phyloP scores from a whole-genome alignment of 495 filamentous ascomycete species.

The Hypoxylon trugodes region DNA sequence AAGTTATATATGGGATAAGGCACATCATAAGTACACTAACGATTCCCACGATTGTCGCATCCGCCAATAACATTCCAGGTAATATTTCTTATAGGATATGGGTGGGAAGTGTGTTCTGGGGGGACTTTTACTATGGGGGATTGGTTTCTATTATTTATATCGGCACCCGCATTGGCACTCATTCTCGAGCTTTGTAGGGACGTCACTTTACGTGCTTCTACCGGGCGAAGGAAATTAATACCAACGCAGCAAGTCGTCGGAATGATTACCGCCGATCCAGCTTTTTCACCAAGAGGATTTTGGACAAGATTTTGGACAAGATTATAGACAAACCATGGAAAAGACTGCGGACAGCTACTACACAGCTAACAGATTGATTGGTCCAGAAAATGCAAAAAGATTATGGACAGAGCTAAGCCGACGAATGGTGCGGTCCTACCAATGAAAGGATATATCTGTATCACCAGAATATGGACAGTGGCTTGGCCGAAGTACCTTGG shows the following conservation, averaged over 20 bases:
- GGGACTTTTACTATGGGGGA: background rate
- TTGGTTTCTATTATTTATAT: no score
- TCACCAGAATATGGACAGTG: slow-evolving; percentile 29
- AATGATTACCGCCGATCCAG: background rate
- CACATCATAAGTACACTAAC: slow-evolving; percentile 13
- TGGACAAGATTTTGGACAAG: slow-evolving; percentile 26
- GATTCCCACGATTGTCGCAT: slow-evolving; percentile 11
- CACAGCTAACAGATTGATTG: no score
- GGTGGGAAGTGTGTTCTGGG: background rate
- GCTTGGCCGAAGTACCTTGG: no score
- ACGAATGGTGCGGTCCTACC: background rate
- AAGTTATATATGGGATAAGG: slow-evolving; percentile 1
- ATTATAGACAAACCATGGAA: background rate
- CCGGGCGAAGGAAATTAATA: background rate
- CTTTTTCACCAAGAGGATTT: slow-evolving; percentile 3
- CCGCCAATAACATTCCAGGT: slow-evolving; percentile 2
- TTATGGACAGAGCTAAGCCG: background rate
- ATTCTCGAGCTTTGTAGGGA: no score
- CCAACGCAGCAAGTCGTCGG: no score
- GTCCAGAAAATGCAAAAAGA: no score
- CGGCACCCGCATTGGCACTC: no score
- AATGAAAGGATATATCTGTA: background rate
- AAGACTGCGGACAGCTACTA: background rate
- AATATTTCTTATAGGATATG: background rate
- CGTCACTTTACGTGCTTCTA: no score